Conservation (phyloP, 1,284 basidiomycete genomes). For the Sanguinoderma infundibulare region DNA sequence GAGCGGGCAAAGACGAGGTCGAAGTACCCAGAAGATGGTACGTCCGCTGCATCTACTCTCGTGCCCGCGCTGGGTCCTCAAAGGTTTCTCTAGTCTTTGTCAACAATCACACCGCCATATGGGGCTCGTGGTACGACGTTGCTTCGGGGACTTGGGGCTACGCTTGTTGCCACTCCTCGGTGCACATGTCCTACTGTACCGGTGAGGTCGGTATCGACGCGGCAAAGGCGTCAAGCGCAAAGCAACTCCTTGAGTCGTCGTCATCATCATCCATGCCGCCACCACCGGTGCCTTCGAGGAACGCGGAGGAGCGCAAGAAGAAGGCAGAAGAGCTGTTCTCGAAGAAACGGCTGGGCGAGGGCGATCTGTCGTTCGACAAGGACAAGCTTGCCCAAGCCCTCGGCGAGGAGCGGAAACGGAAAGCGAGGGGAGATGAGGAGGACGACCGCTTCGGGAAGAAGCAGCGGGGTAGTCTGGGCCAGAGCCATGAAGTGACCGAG, state of each 20-base stretch:
- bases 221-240: conserved; percentile 68
- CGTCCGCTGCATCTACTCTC: conserved; percentile 34
- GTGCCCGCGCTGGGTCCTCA: conserved; percentile 1
- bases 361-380: conserved; percentile 74
- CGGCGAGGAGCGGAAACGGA: conserved; percentile 82
- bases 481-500: conserved; percentile 80
- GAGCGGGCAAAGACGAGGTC: conserved; percentile 85
- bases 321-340: conserved; percentile 65
- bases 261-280: conserved; percentile 28
- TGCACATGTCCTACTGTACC: conserved; percentile 93
- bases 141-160: conserved; percentile 87
- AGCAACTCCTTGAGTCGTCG: conserved; percentile 56
- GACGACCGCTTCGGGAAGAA: conserved; percentile 63
- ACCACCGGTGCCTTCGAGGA: conserved; percentile 29
- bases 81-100: conserved; percentile 62
- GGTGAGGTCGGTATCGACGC: conserved; percentile 89
- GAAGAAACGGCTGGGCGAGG: conserved; percentile 76
- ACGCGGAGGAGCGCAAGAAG: conserved; percentile 41
- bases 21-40: conserved; percentile 96
- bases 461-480: conserved; percentile 42
- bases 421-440: conserved; percentile 60
- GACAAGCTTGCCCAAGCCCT: conserved; percentile 71
- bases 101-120: conserved; percentile 94
- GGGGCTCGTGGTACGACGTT: conserved; percentile 94
- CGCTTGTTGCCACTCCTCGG: conserved; percentile 89